Evolutionary conservation across 768 basidiomycete species (phyloP).

Genomic region (Mycena chlorophos): DNA sequence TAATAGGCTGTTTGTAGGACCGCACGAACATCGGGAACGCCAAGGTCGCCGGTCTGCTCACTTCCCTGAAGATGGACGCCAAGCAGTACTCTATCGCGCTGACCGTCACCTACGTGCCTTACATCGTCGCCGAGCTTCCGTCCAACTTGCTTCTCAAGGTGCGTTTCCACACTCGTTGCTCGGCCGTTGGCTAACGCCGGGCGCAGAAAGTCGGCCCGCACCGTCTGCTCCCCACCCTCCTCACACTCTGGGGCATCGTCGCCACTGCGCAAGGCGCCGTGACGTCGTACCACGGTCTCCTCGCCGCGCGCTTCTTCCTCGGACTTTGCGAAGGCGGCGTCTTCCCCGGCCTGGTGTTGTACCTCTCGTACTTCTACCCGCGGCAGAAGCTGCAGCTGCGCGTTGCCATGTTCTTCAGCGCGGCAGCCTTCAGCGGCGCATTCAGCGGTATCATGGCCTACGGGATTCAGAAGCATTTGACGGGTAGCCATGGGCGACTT

Average conservation of each 20-base stretch:
- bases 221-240: conserved; percentile 57
- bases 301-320: conserved; percentile 52
- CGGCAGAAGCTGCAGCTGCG: conserved; percentile 51
- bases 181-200: conserved; percentile 9
- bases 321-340: conserved; percentile 52
- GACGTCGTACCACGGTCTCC: conserved; percentile 42
- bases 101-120: conserved; percentile 53
- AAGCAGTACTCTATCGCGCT: conserved; percentile 51
- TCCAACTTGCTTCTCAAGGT: conserved; percentile 61
- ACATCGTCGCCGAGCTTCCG: conserved; percentile 60
- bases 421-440: conserved; percentile 60
- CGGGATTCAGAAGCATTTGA: conserved; percentile 58
- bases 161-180: conserved; percentile 3
- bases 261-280: conserved; percentile 63
- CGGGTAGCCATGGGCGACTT: conserved; percentile 50
- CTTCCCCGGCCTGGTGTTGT: conserved; percentile 57
- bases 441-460: conserved; percentile 70
- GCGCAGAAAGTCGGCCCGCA: conserved; percentile 53
- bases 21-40: conserved; percentile 61
- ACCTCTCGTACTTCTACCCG: conserved; percentile 58
- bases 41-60: conserved; percentile 61
- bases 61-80: conserved; percentile 50
- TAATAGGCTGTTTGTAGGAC: conserved; percentile 35
- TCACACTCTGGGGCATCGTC: conserved; percentile 67
- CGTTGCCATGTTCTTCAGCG: conserved; percentile 51